These are phyloP conservation scores for Cantharellus anzutake DNA, from an alignment of 768 basidiomycete species.

Conservation along the genomic window DNA sequence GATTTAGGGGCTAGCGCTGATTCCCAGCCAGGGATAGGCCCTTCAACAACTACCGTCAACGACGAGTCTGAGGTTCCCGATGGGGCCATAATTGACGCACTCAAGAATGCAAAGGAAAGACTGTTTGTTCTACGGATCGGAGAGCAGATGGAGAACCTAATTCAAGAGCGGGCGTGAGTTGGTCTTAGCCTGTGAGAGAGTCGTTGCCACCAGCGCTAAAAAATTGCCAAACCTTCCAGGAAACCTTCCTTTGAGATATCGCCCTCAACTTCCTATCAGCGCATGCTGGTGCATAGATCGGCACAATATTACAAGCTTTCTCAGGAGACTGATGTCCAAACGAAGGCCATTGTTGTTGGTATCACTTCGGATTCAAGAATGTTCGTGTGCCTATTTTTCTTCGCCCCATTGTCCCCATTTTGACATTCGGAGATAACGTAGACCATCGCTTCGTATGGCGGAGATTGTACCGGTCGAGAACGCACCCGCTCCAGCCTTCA, in stretches of 20 bases:
- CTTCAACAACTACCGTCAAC: neutral
- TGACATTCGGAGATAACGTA: constrained; percentile 15
- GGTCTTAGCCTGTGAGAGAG: neutral
- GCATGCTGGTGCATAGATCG: constrained; percentile 71
- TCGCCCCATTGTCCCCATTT: constrained; percentile 8
- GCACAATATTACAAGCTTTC: constrained; percentile 60
- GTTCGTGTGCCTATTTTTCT: constrained; percentile 25
- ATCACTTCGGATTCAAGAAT: constrained; percentile 49
- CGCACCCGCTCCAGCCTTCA: constrained; percentile 53
- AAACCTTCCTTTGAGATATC: constrained; percentile 26
- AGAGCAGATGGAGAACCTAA: constrained; percentile 65
- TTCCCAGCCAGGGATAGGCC: neutral
- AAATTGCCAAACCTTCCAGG: constrained; percentile 2
- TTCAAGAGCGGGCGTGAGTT: constrained; percentile 52
- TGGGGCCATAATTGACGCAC: constrained; percentile 66
- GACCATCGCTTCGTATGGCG: constrained; percentile 47
- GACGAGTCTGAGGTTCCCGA: constrained; percentile 19
- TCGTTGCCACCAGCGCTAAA: neutral
- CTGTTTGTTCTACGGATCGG: constrained; percentile 79
- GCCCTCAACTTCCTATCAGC: constrained; percentile 64
- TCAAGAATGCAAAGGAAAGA: constrained; percentile 62
- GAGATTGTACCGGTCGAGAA: constrained; percentile 66
- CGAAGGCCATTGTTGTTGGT: constrained; percentile 42
- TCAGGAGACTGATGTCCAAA: constrained; percentile 45
- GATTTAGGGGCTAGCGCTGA: neutral